These are phyloP conservation scores for Camellia lanceoleosa DNA, from an alignment of 148 eudicot genomes.

Conservation along the genomic window DNA sequence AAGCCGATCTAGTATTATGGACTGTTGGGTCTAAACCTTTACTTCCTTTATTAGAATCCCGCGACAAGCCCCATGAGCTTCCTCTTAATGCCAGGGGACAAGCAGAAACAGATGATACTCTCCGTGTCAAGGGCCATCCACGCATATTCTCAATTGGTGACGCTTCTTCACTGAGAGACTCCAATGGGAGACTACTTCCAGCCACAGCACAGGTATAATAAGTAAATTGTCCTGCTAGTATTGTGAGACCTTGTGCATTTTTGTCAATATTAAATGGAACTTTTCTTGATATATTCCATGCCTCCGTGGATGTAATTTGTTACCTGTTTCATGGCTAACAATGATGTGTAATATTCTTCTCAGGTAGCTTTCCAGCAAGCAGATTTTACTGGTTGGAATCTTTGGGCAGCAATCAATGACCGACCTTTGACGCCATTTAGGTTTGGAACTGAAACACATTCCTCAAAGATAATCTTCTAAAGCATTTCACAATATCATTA, in stretches of 20 bases:
- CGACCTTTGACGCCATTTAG: slow-evolving; percentile 91
- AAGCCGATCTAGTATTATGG: slow-evolving; percentile 94
- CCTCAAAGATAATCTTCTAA: neutral
- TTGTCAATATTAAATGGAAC: neutral
- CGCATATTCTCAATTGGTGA: slow-evolving; percentile 93
- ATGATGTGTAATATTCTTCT: slow-evolving; percentile 7
- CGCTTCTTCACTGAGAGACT: slow-evolving; percentile 78
- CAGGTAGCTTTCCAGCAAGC: slow-evolving; percentile 99
- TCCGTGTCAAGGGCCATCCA: slow-evolving; percentile 90
- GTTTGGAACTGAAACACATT: slow-evolving; percentile 35
- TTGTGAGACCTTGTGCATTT: neutral
- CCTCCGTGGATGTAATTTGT: too few species aligned
- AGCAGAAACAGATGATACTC: slow-evolving; percentile 94
- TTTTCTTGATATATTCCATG: neutral
- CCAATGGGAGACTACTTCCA: slow-evolving; percentile 81
- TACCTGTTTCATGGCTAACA: neutral
- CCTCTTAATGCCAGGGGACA: slow-evolving; percentile 90
- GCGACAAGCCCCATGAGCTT: slow-evolving; percentile 54
- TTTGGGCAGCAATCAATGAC: slow-evolving; percentile 96
- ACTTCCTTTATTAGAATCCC: slow-evolving; percentile 61
- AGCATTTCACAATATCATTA: neutral
- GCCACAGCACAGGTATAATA: slow-evolving; percentile 83
- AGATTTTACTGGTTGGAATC: slow-evolving; percentile 96
- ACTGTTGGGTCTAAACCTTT: slow-evolving; percentile 86
- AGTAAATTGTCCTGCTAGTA: neutral